Conservation (phyloP, 345 rosid genomes). For the Eucalyptus camaldulensis region DNA sequence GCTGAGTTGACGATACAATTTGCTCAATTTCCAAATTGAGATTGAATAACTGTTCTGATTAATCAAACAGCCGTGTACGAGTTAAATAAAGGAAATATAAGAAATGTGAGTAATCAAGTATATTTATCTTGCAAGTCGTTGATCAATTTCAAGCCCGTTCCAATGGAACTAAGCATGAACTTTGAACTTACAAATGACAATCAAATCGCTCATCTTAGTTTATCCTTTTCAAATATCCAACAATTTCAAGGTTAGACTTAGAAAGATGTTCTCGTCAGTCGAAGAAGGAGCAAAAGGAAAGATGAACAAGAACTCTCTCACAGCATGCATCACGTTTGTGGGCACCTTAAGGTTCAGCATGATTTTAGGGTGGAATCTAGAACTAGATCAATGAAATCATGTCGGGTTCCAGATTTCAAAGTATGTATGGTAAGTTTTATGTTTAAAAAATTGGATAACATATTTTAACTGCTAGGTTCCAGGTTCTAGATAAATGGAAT, state of each 20-base stretch:
- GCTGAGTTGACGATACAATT: not conserved
- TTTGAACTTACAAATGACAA: not conserved
- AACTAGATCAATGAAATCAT: too few relatives aligned
- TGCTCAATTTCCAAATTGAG: not conserved
- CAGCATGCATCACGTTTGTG: not conserved
- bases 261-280: not conserved
- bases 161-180: not conserved
- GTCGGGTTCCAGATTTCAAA: accelerated
- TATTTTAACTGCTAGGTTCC: too few relatives aligned
- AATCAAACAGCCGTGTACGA: too few relatives aligned
- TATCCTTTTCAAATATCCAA: not conserved
- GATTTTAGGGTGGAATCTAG: too few relatives aligned
- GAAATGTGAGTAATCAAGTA: not conserved
- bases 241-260: too few relatives aligned
- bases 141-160: not conserved
- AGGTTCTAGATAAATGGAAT: too few relatives aligned
- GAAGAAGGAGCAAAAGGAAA: not conserved
- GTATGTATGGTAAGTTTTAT: too few relatives aligned
- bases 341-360: too few relatives aligned
- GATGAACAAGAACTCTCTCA: not conserved
- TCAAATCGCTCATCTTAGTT: not conserved
- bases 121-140: not conserved
- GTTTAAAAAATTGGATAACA: too few relatives aligned
- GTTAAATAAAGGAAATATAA: not conserved
- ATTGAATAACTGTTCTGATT: not conserved